These are phyloP conservation scores for Podaxis sp. DNA, from an alignment of 768 basidiomycete species.

Conservation along the genomic window DNA sequence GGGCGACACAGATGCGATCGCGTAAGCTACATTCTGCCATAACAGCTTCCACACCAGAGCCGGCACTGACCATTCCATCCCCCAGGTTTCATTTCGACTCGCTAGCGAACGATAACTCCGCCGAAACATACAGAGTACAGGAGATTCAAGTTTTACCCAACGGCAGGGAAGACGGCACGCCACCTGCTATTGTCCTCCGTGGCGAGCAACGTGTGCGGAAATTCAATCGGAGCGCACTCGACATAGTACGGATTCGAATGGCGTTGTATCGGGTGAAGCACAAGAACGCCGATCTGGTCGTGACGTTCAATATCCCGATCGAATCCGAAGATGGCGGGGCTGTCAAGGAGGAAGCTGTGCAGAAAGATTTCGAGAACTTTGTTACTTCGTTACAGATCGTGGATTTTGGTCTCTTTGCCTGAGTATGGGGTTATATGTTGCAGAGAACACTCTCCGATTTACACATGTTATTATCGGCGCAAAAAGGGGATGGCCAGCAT, in stretches of 20 bases:
- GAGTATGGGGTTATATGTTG: slow-evolving; percentile 2
- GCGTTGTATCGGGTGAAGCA: slow-evolving; percentile 74
- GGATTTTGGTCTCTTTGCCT: slow-evolving; percentile 70
- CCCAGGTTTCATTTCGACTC: slow-evolving; percentile 88
- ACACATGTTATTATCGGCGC: background rate
- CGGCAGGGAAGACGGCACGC: slow-evolving; percentile 44
- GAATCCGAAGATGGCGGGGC: slow-evolving; percentile 39
- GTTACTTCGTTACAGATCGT: slow-evolving; percentile 58
- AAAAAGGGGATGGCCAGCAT: background rate
- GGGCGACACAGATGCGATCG: slow-evolving; percentile 59
- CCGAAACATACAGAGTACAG: slow-evolving; percentile 45
- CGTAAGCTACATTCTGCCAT: slow-evolving; percentile 36
- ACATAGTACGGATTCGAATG: slow-evolving; percentile 73
- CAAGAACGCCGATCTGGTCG: slow-evolving; percentile 76
- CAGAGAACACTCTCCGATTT: background rate
- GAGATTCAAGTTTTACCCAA: slow-evolving; percentile 35
- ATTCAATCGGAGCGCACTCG: slow-evolving; percentile 58
- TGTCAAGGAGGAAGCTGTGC: slow-evolving; percentile 35
- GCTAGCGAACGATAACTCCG: slow-evolving; percentile 87
- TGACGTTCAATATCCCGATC: slow-evolving; percentile 79
- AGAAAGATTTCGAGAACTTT: slow-evolving; percentile 48
- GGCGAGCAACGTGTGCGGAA: slow-evolving; percentile 76
- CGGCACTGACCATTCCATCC: slow-evolving; percentile 4
- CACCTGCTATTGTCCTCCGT: slow-evolving; percentile 53
- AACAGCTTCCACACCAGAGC: background rate